Conservation (phyloP, 1,284 basidiomycete genomes). For the Leccinum holopus region DNA sequence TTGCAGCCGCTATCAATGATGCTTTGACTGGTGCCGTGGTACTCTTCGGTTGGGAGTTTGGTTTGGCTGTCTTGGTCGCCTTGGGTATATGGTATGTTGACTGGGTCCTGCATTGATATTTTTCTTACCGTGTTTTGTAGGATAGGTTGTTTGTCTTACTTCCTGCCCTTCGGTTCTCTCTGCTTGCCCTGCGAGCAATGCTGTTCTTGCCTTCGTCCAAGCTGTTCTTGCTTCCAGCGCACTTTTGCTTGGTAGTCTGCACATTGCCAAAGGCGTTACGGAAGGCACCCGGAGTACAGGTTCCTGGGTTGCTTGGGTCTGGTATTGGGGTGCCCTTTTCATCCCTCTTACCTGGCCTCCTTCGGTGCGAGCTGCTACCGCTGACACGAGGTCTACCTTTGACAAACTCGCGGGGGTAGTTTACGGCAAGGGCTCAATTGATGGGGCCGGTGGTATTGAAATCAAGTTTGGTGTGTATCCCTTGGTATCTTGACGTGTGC, state of each 20-base stretch:
- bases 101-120: not conserved
- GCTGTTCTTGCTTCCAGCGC: conserved; percentile 78
- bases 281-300: conserved; percentile 29
- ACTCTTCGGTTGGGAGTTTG: conserved; percentile 66
- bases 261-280: conserved; percentile 31
- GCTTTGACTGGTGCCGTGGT: conserved; percentile 66
- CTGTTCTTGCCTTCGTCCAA: conserved; percentile 75
- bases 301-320: conserved; percentile 32
- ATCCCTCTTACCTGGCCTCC: conserved; percentile 26
- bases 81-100: conserved; percentile 67
- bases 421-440: conserved; percentile 75
- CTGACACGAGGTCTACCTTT: conserved; percentile 42
- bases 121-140: conserved; percentile 3
- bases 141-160: conserved; percentile 18
- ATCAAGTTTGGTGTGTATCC: conserved; percentile 74
- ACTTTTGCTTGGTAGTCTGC: conserved; percentile 66
- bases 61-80: conserved; percentile 70
- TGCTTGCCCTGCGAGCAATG: conserved; percentile 2
- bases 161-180: conserved; percentile 12
- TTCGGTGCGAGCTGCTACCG: conserved; percentile 18
- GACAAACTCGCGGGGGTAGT: conserved; percentile 80
- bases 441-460: conserved; percentile 71
- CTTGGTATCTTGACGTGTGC: not conserved
- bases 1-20: conserved; percentile 79
- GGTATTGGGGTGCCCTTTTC: conserved; percentile 32